Conservation (phyloP, 441 rosid species). For the Erysimum pusillum region DNA sequence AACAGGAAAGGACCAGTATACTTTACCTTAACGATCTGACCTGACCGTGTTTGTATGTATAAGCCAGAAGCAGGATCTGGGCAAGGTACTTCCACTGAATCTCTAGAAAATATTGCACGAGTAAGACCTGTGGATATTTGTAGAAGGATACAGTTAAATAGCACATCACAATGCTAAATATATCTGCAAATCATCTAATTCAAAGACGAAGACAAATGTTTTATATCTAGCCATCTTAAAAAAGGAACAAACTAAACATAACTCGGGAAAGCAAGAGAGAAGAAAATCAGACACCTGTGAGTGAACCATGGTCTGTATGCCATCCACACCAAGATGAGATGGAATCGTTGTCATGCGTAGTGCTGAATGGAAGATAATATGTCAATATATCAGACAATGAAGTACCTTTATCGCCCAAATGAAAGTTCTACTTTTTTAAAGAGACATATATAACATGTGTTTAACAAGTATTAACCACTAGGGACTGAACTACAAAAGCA, state of each 20-base stretch:
- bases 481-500: not conserved
- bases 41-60: constrained; percentile 82
- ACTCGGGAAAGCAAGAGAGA: constrained; percentile 5
- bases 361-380: constrained; percentile 49
- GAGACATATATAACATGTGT: not conserved
- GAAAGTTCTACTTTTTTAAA: not conserved
- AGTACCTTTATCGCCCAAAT: constrained; percentile 2
- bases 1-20: constrained; percentile 17
- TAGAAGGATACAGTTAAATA: constrained; percentile 45
- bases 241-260: constrained; percentile 15
- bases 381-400: constrained; percentile 6
- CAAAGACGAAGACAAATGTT: not conserved
- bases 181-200: not conserved
- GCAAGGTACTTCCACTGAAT: constrained; percentile 77
- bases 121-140: constrained; percentile 82
- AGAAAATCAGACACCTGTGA: constrained; percentile 64
- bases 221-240: not conserved
- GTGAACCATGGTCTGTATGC: constrained; percentile 95
- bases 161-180: not conserved
- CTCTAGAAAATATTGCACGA: constrained; percentile 83
- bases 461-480: constrained; percentile 5
- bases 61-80: constrained; percentile 90
- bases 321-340: constrained; percentile 98
- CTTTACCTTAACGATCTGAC: constrained; percentile 85
- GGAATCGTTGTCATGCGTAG: constrained; percentile 56